Evolutionary conservation across 768 basidiomycete genomes (phyloP), one percentile per base, ranked within the genome.

Genomic region (Pleurotus pulmonarius): DNA sequence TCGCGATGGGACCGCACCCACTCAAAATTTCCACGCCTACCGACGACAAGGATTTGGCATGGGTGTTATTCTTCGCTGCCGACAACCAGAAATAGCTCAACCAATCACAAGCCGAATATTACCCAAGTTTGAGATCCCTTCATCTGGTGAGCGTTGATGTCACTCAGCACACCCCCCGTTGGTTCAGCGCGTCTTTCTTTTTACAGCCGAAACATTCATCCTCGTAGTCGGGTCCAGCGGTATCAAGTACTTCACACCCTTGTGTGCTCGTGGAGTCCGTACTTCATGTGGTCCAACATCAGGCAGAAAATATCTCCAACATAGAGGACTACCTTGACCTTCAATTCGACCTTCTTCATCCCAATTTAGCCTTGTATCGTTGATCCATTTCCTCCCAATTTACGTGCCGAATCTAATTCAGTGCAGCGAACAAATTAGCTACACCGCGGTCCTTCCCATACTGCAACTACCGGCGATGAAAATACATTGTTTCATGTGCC

Each of bases 41-140:
- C 51, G 38, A 29, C 37, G 38, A 39, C 38, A 24, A 18, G 51
- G 51, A 39, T 52, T 39, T 52, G 38, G 37, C 11, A 20, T 38
- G 51, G 39, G 15, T 40, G 39, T 22, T 5, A 22, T n/a, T 49
- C 16, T 38, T 20, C 15, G 37, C 39, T 24, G 37, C 38, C 51
- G 15, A n/a, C 51, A 9, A 13, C 9, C 51, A 39, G 39, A 20
- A 24, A 18, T 13, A 13, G 12, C 46, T 25, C 37, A 24, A 39
- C 51, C 51, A 52, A 52, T 40, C 51, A 52, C 16, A 52, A 37
- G 9, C 20, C 13, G 38, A 12, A 13, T 18, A 52, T 52, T 52
- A 52, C 38, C 9, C 29, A 25, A n/a, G 15, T 29, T 15, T 16
- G 48, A 20, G 29, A 34, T 34, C 29, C 29, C 9, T 34, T 34